Conservation (phyloP, 352 stramenopile species). For the Phytophthora palmivora region DNA sequence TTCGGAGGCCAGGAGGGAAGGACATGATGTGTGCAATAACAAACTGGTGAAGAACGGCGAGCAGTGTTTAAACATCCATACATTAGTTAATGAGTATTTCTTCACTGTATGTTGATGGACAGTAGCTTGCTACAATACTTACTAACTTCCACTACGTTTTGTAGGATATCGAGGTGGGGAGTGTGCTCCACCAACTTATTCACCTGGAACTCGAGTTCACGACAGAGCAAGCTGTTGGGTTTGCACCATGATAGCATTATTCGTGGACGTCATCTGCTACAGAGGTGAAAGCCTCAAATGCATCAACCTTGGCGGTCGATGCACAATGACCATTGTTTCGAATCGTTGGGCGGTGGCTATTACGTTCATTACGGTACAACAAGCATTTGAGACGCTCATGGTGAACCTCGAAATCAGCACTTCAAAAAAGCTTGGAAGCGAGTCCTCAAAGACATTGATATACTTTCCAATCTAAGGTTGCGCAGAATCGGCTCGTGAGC, state of each 20-base stretch:
- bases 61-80: too few relatives aligned
- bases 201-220: conserved; percentile 38
- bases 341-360: conserved; percentile 39
- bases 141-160: not conserved
- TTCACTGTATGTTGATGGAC: too few relatives aligned
- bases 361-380: conserved; percentile 15
- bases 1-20: conserved; percentile 17
- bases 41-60: too few relatives aligned
- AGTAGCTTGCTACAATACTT: too few relatives aligned
- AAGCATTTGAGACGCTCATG: conserved; percentile 41
- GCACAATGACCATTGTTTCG: conserved; percentile 30
- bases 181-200: conserved; percentile 43
- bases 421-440: conserved; percentile 44
- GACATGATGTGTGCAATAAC: conserved; percentile 3
- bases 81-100: too few relatives aligned
- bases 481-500: conserved; percentile 44
- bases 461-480: conserved; percentile 27
- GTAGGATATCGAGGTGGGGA: conserved; percentile 24
- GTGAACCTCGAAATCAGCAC: conserved; percentile 47
- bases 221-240: conserved; percentile 28
- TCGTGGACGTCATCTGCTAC: conserved; percentile 40
- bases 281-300: conserved; percentile 39
- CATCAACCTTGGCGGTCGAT: conserved; percentile 35
- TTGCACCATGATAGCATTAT: conserved; percentile 44
- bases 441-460: conserved; percentile 44